These are phyloP conservation scores for Aspergillus japonicus DNA, from an alignment of 2,329 filamentous ascomycete genomes.

Conservation along the genomic window DNA sequence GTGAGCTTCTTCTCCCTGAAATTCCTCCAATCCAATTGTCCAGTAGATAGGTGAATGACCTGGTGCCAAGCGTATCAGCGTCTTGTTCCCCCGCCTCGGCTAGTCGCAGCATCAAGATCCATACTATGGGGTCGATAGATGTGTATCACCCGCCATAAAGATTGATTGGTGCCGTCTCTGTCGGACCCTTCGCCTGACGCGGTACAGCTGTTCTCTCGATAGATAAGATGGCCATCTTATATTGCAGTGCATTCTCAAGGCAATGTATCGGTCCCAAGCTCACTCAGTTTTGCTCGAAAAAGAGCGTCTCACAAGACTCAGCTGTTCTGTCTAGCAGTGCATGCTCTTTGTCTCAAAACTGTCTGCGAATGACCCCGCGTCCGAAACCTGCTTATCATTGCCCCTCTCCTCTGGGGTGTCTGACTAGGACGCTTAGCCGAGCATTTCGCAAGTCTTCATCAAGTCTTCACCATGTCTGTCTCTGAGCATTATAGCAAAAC, in stretches of 20 bases:
- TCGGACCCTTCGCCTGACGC: neutral
- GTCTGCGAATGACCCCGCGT: neutral
- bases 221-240: conserved; percentile 7
- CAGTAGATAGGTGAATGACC: conserved; percentile 10
- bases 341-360: neutral
- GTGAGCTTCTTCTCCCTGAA: neutral
- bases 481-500: conserved; percentile 1
- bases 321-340: neutral
- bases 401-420: neutral
- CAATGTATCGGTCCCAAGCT: neutral
- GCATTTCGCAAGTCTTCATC: neutral
- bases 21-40: neutral
- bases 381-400: neutral
- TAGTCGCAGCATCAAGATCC: conserved; percentile 2
- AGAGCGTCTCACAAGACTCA: neutral
- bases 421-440: neutral
- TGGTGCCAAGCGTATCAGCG: conserved; percentile 14
- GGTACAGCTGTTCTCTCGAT: neutral
- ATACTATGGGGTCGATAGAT: neutral
- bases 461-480: conserved; percentile 4
- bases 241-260: neutral
- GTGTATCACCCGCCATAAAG: conserved; percentile 2
- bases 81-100: conserved; percentile 10
- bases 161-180: conserved; percentile 1
- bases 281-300: neutral